Evolutionary conservation across 2,329 filamentous ascomycete genomes (phyloP), one percentile per base, ranked within the genome.

Genomic region (Aureobasidium vineae): DNA sequence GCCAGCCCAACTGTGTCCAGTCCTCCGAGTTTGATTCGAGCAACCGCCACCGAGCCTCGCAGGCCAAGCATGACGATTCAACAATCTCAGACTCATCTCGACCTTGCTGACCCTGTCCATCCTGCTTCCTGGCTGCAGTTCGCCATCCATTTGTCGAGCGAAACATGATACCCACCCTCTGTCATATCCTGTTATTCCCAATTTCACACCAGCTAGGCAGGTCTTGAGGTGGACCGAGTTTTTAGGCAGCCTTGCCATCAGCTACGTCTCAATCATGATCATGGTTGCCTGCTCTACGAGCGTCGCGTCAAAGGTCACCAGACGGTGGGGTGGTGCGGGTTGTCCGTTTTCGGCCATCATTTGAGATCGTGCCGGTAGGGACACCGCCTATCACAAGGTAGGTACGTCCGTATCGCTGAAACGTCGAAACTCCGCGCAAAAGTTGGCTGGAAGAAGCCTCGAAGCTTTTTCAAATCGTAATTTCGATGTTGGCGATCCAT

Each of bases 171-270:
- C 49, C 28, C 49, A 33, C 49, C 49, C 33, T 28, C 50, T 54
- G n/a, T 38, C 21, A 21, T 23, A 13, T 21, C 4, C 31, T 53
- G 28, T 53, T 21, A 15, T 36, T 38, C 6, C 6, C 54, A 45
- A 57, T 21, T n/a, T 31, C 16, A n/a, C 19, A 33, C 40, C 40
- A 45, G 45, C 38, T 38, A 45, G 54, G 54, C 26, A 45, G 26
- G 23, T 13, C 23, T 21, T 45, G 57, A 49, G 57, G 57, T n/a
- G n/a, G 56, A 28, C 26, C 53, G 56, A 60, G 11, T 47, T 33
- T 47, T 49, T 49, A 61, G 57, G 57, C 57, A 61, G 57, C 57
- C 57, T 49, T 49, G 57, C 43, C 41, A 33, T 45, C 54, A 57
- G 56, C 56, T 47, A n/a, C 36, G 21, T 36, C n/a, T 38, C 41